These are phyloP conservation scores for Lepiota subincarnata DNA, from an alignment of 768 basidiomycete species.

Conservation along the genomic window DNA sequence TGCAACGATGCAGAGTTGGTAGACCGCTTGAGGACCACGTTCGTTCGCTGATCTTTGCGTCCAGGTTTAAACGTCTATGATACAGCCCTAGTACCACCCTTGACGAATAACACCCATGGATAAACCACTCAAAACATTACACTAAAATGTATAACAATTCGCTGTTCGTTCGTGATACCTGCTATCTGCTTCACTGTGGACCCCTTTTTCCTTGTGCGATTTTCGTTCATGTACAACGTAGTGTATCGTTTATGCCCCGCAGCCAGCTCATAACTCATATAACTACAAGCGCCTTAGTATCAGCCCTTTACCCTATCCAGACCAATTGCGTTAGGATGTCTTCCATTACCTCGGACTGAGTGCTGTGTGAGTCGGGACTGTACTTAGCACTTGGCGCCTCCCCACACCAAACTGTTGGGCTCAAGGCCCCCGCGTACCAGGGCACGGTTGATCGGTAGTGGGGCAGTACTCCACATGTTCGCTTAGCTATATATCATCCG, in stretches of 20 bases:
- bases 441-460: too few species aligned
- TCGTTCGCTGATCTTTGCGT: neutral
- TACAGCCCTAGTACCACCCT: neutral
- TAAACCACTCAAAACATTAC: neutral
- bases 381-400: too few species aligned
- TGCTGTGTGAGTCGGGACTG: too few species aligned
- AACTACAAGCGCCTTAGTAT: neutral
- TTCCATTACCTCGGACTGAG: too few species aligned
- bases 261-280: neutral
- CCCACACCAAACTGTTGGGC: too few species aligned
- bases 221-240: neutral
- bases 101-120: neutral
- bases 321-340: too few species aligned
- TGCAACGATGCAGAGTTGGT: constrained; percentile 7
- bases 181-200: neutral
- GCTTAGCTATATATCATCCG: too few species aligned
- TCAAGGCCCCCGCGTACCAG: too few species aligned
- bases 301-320: too few species aligned
- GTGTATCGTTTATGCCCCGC: neutral
- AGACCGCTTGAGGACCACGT: neutral
- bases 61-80: constrained; percentile 7
- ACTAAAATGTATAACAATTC: neutral
- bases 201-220: neutral
- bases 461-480: too few species aligned
- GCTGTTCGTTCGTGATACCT: neutral